These are phyloP conservation scores for Clavispora vitiphila DNA, from an alignment of 805 yeast species.

Conservation along the genomic window DNA sequence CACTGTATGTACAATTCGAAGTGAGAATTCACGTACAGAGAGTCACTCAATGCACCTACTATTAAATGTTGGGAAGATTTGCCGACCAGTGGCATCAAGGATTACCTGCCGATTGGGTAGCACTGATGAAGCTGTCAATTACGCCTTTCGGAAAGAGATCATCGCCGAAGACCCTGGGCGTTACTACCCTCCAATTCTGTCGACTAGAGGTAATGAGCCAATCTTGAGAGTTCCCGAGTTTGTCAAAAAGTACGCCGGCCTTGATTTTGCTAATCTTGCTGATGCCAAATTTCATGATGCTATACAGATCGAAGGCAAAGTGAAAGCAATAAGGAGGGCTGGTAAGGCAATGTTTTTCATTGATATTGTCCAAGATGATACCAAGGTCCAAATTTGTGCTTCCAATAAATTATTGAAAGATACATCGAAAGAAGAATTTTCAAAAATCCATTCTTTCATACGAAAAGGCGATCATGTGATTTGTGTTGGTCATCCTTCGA, in stretches of 20 bases:
- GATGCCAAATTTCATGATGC: slow-evolving; percentile 6
- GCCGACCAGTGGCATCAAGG: background rate
- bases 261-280: slow-evolving; percentile 12
- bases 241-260: slow-evolving; percentile 20
- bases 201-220: background rate
- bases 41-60: background rate
- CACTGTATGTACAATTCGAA: background rate
- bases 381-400: slow-evolving; percentile 57
- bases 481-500: slow-evolving; percentile 66
- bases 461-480: slow-evolving; percentile 70
- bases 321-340: slow-evolving; percentile 52
- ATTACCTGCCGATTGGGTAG: background rate
- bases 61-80: background rate
- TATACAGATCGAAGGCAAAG: slow-evolving; percentile 47
- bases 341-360: slow-evolving; percentile 68
- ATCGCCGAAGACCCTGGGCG: slow-evolving; percentile 8
- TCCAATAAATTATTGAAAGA: slow-evolving; percentile 43
- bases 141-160: slow-evolving; percentile 9
- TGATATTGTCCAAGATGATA: slow-evolving; percentile 60
- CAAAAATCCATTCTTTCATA: slow-evolving; percentile 34
- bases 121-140: slow-evolving; percentile 4
- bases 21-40: background rate
- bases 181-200: slow-evolving; percentile 11
- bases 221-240: slow-evolving; percentile 37
- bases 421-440: slow-evolving; percentile 39